phyloP scores from a whole-genome alignment of 169 alveolate species.

The Eimeria tenella region DNA sequence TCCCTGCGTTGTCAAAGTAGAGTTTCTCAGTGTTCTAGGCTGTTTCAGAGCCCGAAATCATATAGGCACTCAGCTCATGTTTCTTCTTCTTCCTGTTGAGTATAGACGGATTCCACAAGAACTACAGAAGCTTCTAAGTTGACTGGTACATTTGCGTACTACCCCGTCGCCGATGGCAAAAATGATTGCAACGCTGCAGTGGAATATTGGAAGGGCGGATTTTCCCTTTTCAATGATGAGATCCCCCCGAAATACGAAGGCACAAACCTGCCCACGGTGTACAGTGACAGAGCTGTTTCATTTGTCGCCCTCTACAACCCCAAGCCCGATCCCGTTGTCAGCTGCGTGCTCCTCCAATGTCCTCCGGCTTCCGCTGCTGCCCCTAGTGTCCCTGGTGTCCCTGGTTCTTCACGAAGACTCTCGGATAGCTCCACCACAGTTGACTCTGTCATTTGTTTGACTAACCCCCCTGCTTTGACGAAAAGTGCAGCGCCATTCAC shows the following conservation, averaged over 20 bases:
- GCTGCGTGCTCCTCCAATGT: conserved; percentile 18
- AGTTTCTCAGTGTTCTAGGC: too few relatives aligned
- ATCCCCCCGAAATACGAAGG: conserved; percentile 13
- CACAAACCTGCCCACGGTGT: background rate
- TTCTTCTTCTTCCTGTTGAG: too few relatives aligned
- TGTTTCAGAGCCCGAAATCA: too few relatives aligned
- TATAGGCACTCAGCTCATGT: too few relatives aligned
- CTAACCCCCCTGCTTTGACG: too few relatives aligned
- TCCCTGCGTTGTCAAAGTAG: too few relatives aligned
- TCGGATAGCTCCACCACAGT: too few relatives aligned
- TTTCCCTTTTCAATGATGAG: background rate
- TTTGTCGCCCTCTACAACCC: conserved; percentile 64
- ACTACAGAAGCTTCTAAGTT: background rate
- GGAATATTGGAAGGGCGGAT: conserved; percentile 18
- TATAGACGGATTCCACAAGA: too few relatives aligned
- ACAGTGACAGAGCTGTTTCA: background rate
- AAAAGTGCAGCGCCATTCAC: too few relatives aligned
- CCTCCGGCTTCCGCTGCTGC: background rate
- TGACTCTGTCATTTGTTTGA: too few relatives aligned
- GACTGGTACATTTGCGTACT: conserved; percentile 34
- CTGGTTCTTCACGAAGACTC: too few relatives aligned
- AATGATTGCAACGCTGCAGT: conserved; percentile 48
- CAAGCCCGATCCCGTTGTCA: conserved; percentile 31
- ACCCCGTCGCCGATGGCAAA: background rate
- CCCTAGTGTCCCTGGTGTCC: too few relatives aligned